Evolutionary conservation across 768 basidiomycete genomes (phyloP), one percentile per base, ranked within the genome.

Genomic region (Pleurotus eryngii): DNA sequence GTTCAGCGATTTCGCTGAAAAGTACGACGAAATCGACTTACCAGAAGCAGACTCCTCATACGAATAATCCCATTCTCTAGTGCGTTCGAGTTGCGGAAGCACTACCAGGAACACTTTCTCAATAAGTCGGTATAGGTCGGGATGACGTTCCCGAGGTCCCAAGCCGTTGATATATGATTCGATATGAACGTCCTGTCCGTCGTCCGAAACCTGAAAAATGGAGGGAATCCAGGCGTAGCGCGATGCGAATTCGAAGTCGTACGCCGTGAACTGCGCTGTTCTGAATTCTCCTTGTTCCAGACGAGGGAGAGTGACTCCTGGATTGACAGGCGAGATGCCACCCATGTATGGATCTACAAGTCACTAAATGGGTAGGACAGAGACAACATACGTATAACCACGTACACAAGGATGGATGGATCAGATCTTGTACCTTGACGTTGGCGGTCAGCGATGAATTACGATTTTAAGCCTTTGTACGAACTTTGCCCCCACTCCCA

Each of bases 151-250:
- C 30, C 62, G 30, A 9, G 62, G 54, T 6, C 62, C 62, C 22
- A 61, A 38, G 14, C 57, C 61, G 38, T 63, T 63, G 49, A 63
- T 63, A 53, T 63, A 63, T 3, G 57, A 56, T n/a, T 59, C n/a
- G 48, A 63, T 63, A 15, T 42, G 57, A 24, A 59, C 61, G 39
- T 61, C 57, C 14, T 24, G 55, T 39, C 60, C 62, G 47, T 61
- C 60, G 17, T 45, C 17, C 2, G 45, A 50, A 24, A 63, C 48
- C 12, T 35, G 55, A 26, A 63, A 63, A 17, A 61, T 27, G 8
- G 62, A 59, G n/a, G 61, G 61, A 6, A 63, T 61, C 62, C 62
- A 61, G 6, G 61, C 48, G 35, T 43, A 61, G 3, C n/a, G n/a
- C 5, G 61, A 62, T 14, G 5, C 27, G 49, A 58, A 48, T 17